These are phyloP conservation scores for Fraxinus xanthoxyloides DNA, from an alignment of 305 asterid genomes.

Conservation along the genomic window DNA sequence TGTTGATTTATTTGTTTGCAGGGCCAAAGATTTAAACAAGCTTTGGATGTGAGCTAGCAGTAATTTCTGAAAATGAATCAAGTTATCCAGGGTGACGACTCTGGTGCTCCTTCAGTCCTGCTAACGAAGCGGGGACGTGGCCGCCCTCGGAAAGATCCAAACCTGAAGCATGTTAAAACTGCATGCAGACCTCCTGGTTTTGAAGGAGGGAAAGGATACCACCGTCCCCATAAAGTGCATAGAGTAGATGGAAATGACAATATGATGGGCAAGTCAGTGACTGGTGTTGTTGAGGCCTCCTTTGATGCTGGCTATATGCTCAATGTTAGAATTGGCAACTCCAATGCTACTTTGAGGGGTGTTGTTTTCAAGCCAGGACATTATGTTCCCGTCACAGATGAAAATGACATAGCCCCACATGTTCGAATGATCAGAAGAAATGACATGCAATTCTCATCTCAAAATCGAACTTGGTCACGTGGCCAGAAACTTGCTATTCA, in stretches of 20 bases:
- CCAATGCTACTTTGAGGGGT: slow-evolving; percentile 62
- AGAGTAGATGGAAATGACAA: slow-evolving; percentile 28
- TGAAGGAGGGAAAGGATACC: slow-evolving; percentile 34
- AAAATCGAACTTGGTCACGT: slow-evolving; percentile 34
- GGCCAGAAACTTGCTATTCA: slow-evolving; percentile 30
- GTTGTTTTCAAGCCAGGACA: slow-evolving; percentile 87
- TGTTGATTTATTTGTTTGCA: slow-evolving; percentile 16
- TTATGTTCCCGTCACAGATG: slow-evolving; percentile 59
- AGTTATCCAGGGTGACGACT: slow-evolving; percentile 52
- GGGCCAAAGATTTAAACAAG: slow-evolving; percentile 16
- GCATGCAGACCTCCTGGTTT: slow-evolving; percentile 53
- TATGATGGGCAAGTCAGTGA: slow-evolving; percentile 72
- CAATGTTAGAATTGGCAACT: slow-evolving; percentile 67
- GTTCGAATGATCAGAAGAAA: slow-evolving; percentile 63
- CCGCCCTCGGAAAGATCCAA: slow-evolving; percentile 81
- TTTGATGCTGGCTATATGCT: slow-evolving; percentile 88
- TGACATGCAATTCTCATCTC: slow-evolving; percentile 37
- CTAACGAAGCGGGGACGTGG: slow-evolving; percentile 75
- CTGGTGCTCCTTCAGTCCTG: slow-evolving; percentile 35
- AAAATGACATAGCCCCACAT: slow-evolving; percentile 78
- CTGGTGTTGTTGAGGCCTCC: slow-evolving; percentile 77
- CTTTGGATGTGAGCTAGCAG: background rate
- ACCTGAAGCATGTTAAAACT: slow-evolving; percentile 38
- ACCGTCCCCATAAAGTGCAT: slow-evolving; percentile 33
- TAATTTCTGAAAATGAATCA: slow-evolving; percentile 46